Percentiles rank a stretch among this genome's conserved stretches.
Evolutionary conservation across 2,329 filamentous ascomycete genomes (phyloP).

Genomic region (Epichloe sibirici): DNA sequence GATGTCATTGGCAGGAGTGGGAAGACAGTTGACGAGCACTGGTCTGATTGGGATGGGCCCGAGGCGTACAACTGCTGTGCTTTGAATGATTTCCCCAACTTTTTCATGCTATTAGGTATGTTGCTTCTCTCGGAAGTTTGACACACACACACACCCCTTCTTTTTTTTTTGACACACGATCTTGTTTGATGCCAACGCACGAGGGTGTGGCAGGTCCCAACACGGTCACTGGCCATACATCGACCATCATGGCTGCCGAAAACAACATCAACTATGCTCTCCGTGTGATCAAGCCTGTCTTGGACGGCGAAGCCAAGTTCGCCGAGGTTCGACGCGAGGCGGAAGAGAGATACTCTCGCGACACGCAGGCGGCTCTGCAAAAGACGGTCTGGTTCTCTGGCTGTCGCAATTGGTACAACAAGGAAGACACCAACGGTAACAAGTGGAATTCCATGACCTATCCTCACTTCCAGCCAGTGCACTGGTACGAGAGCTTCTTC

Average conservation of each 20-base stretch:
- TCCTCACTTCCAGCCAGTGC: constrained; percentile 22
- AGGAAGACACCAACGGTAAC: constrained; percentile 11
- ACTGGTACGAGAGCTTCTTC: constrained; percentile 25
- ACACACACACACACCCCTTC: too few species aligned
- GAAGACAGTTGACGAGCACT: constrained; percentile 39
- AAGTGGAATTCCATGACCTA: constrained; percentile 24
- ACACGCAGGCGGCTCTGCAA: constrained; percentile 20
- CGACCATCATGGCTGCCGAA: constrained; percentile 46
- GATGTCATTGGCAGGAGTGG: constrained; percentile 38
- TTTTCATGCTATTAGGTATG: constrained; percentile 46
- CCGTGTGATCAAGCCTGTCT: constrained; percentile 40
- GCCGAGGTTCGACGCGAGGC: constrained; percentile 22
- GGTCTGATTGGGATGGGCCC: constrained; percentile 45
- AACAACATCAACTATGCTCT: constrained; percentile 49
- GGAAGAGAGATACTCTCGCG: constrained; percentile 20
- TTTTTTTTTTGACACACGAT: too few species aligned
- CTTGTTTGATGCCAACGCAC: background rate
- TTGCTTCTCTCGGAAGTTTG: background rate
- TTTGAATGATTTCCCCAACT: constrained; percentile 51
- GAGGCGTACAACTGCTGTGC: constrained; percentile 48
- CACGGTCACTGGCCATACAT: constrained; percentile 48
- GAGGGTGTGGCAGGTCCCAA: constrained; percentile 36
- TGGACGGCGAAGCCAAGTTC: constrained; percentile 20
- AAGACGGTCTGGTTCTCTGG: constrained; percentile 23
- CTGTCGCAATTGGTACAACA: constrained; percentile 27